Conservation (phyloP, 2,329 filamentous ascomycete species). For the Nakataea oryzae region DNA sequence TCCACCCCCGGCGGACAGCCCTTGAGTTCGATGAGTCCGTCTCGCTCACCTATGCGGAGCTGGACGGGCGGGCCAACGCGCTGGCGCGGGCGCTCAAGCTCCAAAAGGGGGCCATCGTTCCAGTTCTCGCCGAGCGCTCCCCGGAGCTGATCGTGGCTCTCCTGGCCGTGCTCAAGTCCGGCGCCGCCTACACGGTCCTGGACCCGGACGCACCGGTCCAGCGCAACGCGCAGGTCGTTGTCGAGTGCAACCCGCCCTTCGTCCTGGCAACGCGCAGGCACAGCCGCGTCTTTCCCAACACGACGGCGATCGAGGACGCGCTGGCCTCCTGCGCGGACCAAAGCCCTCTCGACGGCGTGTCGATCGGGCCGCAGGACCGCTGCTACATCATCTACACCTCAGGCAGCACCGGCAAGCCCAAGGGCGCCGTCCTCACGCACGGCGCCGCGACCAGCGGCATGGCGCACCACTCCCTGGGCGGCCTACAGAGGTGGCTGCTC, state of each 20-base stretch:
- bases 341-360: constrained; percentile 37
- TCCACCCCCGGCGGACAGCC: constrained; percentile 5
- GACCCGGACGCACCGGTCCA: constrained; percentile 9
- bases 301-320: background rate
- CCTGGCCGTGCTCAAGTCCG: constrained; percentile 13
- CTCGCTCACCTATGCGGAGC: constrained; percentile 4
- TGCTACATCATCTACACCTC: constrained; percentile 90
- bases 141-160: constrained; percentile 9
- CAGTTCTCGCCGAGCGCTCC: background rate
- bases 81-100: constrained; percentile 1
- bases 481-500: background rate
- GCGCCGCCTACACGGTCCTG: constrained; percentile 10
- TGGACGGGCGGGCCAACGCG: constrained; percentile 5
- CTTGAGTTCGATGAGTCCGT: constrained; percentile 2
- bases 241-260: constrained; percentile 2
- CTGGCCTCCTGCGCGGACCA: background rate
- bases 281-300: background rate
- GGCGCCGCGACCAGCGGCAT: constrained; percentile 22
- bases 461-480: background rate
- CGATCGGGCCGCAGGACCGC: constrained; percentile 65
- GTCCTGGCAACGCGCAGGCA: background rate
- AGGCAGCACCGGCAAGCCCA: constrained; percentile 64
- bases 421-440: constrained; percentile 48
- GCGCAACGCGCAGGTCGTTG: constrained; percentile 8
- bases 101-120: background rate